These are phyloP conservation scores for Comarum palustre DNA, from an alignment of 306 rosid genomes.

Conservation along the genomic window DNA sequence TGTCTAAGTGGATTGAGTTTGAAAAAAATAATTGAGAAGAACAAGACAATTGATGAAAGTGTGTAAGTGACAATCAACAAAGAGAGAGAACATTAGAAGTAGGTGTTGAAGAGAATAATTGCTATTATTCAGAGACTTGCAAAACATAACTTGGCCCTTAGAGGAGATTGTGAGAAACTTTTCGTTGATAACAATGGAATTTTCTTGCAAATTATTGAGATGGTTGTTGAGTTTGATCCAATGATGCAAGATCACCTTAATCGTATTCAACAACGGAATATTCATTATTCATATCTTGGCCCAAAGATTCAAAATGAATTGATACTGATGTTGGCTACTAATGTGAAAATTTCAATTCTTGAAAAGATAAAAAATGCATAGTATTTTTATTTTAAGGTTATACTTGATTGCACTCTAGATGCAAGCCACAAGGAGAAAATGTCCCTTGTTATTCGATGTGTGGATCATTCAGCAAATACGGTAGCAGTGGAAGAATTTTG, in stretches of 20 bases:
- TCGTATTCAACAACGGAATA: neutral
- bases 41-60: slow-evolving; percentile 1
- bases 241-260: neutral
- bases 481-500: neutral
- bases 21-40: neutral
- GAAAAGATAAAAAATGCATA: neutral
- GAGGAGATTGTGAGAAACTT: too few species aligned
- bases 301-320: slow-evolving; percentile 4
- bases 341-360: neutral
- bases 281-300: neutral
- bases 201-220: neutral
- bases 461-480: neutral
- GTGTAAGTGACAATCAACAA: neutral
- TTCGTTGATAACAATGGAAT: too few species aligned
- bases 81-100: slow-evolving; percentile 14
- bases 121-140: too few species aligned
- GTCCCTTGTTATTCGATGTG: too few species aligned
- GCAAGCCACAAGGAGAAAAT: neutral
- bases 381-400: neutral
- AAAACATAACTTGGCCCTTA: too few species aligned
- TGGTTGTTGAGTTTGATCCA: neutral
- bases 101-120: too few species aligned
- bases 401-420: neutral
- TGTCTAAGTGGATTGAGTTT: neutral
- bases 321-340: neutral